Evolutionary conservation across 805 yeast genomes (phyloP).

Genomic region (Ascoidea asiatica): DNA sequence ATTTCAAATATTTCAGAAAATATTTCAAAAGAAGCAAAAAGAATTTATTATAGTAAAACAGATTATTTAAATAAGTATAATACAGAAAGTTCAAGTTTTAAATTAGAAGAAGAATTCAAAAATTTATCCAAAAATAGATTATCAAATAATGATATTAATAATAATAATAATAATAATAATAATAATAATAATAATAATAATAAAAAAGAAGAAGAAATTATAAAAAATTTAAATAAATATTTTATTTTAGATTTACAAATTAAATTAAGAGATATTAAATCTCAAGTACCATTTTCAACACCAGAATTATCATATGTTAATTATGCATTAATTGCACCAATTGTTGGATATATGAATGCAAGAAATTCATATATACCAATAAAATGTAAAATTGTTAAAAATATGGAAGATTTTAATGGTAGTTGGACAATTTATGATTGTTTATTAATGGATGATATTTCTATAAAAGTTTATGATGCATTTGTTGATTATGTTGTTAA

Average conservation of each 20-base stretch:
- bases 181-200: conserved; percentile 10
- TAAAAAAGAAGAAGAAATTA: conserved; percentile 10
- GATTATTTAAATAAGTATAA: background rate
- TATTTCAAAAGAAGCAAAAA: conserved; percentile 33
- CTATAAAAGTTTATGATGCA: conserved; percentile 80
- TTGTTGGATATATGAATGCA: conserved; percentile 89
- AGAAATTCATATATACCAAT: conserved; percentile 83
- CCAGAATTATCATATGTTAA: conserved; percentile 85
- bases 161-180: conserved; percentile 12
- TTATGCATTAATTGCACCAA: conserved; percentile 84
- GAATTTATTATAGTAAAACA: conserved; percentile 12
- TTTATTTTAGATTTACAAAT: conserved; percentile 72
- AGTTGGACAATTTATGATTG: conserved; percentile 95
- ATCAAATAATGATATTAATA: conserved; percentile 1
- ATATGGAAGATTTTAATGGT: conserved; percentile 77
- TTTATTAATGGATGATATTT: conserved; percentile 78
- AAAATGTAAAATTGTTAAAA: conserved; percentile 68
- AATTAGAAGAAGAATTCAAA: conserved; percentile 13
- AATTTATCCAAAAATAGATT: conserved; percentile 4
- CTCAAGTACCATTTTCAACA: conserved; percentile 77
- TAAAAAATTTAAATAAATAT: conserved; percentile 26
- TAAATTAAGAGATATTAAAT: conserved; percentile 74
- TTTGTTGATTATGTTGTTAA: conserved; percentile 82
- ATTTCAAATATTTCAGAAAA: conserved; percentile 32
- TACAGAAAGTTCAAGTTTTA: background rate